Evolutionary conservation across 129 eudicot species (phyloP).

Genomic region (Oenanthe sinensis): DNA sequence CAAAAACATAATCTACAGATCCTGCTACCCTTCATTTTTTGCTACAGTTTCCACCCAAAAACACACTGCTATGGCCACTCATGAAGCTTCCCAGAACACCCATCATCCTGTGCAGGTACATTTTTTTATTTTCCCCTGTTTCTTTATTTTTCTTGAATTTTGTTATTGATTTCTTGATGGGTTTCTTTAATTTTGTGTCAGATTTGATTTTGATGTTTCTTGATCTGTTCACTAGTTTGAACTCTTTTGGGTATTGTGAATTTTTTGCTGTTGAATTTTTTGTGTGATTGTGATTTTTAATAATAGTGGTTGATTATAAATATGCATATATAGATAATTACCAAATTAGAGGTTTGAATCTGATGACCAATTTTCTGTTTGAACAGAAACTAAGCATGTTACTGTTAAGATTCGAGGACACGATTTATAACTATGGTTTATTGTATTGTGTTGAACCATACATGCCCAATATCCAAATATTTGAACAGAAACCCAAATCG

Average conservation of each 20-base stretch:
- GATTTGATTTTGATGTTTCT: not conserved
- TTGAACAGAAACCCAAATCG: too few relatives aligned
- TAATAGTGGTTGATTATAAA: too few relatives aligned
- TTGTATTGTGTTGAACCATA: too few relatives aligned
- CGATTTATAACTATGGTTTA: too few relatives aligned
- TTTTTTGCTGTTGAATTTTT: not conserved
- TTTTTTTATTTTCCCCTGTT: not conserved
- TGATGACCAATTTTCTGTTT: too few relatives aligned
- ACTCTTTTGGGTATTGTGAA: not conserved
- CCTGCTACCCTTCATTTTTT: conserved; percentile 10
- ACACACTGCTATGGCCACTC: conserved; percentile 7
- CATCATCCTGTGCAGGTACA: not conserved
- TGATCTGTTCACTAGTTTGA: not conserved
- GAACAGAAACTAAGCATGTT: too few relatives aligned
- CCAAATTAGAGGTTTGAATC: too few relatives aligned
- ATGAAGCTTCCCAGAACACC: not conserved
- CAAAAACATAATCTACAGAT: not conserved
- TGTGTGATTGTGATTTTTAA: too few relatives aligned
- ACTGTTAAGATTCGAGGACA: too few relatives aligned
- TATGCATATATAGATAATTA: too few relatives aligned
- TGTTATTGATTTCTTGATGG: not conserved
- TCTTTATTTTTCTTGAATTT: not conserved
- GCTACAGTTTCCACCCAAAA: conserved; percentile 28
- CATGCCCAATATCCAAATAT: too few relatives aligned
- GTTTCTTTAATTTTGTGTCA: not conserved